Evolutionary conservation across 75 land plant genomes (phyloP).

Genomic region (Pinus taeda): DNA sequence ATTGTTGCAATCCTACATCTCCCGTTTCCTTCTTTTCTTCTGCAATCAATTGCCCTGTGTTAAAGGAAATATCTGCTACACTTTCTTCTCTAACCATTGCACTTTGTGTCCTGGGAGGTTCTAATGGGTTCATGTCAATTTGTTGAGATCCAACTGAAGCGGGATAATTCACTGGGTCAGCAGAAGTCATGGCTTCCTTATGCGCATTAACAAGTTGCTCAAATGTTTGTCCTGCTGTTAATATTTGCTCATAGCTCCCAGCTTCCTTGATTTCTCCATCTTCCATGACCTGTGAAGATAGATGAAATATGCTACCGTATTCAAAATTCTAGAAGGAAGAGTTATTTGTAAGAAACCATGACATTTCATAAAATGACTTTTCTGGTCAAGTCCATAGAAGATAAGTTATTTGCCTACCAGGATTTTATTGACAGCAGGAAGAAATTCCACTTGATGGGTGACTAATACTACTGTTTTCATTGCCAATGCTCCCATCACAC

Average conservation of each 20-base stretch:
- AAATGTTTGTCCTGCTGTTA: constrained; percentile 61
- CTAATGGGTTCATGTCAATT: neutral
- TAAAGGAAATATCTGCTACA: constrained; percentile 21
- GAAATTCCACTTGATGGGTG: constrained; percentile 92
- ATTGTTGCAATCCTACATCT: constrained; percentile 65
- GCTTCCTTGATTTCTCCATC: constrained; percentile 85
- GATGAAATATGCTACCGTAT: neutral
- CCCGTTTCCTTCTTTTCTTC: constrained; percentile 91
- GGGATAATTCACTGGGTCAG: constrained; percentile 44
- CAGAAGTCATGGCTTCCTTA: constrained; percentile 54
- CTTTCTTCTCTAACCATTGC: constrained; percentile 2
- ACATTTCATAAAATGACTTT: neutral
- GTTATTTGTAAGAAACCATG: neutral
- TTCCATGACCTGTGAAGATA: constrained; percentile 73
- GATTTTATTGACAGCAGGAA: constrained; percentile 80
- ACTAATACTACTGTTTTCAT: constrained; percentile 80
- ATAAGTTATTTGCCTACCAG: constrained; percentile 37
- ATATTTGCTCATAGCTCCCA: constrained; percentile 70
- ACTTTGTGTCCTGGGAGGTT: constrained; percentile 16
- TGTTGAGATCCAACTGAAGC: neutral
- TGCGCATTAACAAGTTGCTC: constrained; percentile 86
- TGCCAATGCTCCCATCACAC: constrained; percentile 57
- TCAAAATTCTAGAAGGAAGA: neutral
- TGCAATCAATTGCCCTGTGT: constrained; percentile 36
- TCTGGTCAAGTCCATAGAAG: neutral